Evolutionary conservation across 257 asterid species (phyloP).

Genomic region (Thymus mandschuricus): DNA sequence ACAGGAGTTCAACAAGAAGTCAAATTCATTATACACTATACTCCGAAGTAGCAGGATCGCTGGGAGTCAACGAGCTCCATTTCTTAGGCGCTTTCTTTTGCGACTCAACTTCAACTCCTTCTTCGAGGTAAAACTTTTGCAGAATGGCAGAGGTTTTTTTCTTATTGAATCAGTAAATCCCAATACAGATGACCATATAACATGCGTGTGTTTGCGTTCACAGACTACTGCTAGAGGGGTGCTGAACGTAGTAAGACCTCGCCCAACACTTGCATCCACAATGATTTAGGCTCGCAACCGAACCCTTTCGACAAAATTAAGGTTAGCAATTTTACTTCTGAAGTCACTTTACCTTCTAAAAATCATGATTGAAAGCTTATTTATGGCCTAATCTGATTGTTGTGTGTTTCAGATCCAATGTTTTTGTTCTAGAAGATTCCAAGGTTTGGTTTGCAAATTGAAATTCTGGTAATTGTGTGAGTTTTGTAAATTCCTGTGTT

Average conservation of each 20-base stretch:
- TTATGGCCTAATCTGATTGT: conserved; percentile 1
- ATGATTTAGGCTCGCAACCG: conserved; percentile 37
- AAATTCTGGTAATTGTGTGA: not conserved
- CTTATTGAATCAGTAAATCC: conserved; percentile 1
- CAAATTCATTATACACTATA: conserved; percentile 93
- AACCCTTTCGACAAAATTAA: conserved; percentile 16
- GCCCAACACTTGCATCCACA: conserved; percentile 60
- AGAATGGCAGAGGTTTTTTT: not conserved
- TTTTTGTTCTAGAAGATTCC: conserved; percentile 5
- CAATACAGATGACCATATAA: conserved; percentile 4
- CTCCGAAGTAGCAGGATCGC: conserved; percentile 95
- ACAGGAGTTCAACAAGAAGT: conserved; percentile 94
- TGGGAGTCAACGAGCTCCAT: conserved; percentile 99
- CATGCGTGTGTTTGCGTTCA: conserved; percentile 27
- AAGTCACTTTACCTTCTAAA: conserved; percentile 13
- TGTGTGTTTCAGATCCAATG: conserved; percentile 1
- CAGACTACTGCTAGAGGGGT: conserved; percentile 98
- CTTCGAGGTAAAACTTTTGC: conserved; percentile 67
- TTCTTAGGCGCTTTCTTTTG: conserved; percentile 92
- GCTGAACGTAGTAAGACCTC: conserved; percentile 82
- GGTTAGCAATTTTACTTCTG: conserved; percentile 27
- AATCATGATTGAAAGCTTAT: conserved; percentile 2
- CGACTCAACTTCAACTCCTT: conserved; percentile 95
- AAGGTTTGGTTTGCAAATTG: not conserved
- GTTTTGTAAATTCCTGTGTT: not conserved